phyloP scores from a whole-genome alignment of 164 flowering plant species.

The Amborella trichopoda region DNA sequence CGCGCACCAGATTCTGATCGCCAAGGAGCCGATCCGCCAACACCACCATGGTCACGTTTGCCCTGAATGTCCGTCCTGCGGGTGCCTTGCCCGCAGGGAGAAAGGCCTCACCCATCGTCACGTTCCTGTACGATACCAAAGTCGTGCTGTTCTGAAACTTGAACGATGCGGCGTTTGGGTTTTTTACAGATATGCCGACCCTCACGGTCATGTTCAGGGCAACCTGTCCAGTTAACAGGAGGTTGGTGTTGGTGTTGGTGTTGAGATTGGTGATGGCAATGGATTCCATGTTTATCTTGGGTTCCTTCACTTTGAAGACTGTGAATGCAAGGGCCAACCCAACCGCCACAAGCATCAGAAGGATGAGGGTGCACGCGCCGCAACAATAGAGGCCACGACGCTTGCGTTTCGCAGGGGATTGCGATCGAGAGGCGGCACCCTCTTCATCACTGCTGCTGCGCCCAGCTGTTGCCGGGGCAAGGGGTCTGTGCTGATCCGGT shows the following conservation, averaged over 20 bases:
- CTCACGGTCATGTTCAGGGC: constrained; percentile 32
- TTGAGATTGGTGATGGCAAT: constrained; percentile 18
- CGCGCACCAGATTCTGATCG: constrained; percentile 12
- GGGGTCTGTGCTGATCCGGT: too few relatives aligned
- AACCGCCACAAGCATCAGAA: constrained; percentile 18
- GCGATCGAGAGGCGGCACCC: not conserved
- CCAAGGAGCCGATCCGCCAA: constrained; percentile 14
- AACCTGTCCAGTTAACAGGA: too few relatives aligned
- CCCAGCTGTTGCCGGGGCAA: not conserved
- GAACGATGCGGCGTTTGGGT: constrained; percentile 49
- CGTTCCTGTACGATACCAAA: constrained; percentile 24
- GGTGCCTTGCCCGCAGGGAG: constrained; percentile 33
- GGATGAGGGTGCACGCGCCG: constrained; percentile 3
- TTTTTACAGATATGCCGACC: constrained; percentile 45
- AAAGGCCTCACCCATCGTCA: constrained; percentile 32
- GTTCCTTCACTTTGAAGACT: constrained; percentile 36
- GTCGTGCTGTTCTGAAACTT: constrained; percentile 37
- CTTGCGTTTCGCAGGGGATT: not conserved
- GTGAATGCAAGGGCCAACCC: constrained; percentile 30
- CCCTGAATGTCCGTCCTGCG: constrained; percentile 31
- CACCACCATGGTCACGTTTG: constrained; percentile 40
- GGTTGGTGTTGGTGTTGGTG: constrained; percentile 15
- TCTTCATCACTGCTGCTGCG: not conserved
- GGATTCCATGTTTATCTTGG: constrained; percentile 28
- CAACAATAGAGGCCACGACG: not conserved